Evolutionary conservation across 1,139 yeast species (phyloP).

Genomic region (Trichomonascaceae sp.): DNA sequence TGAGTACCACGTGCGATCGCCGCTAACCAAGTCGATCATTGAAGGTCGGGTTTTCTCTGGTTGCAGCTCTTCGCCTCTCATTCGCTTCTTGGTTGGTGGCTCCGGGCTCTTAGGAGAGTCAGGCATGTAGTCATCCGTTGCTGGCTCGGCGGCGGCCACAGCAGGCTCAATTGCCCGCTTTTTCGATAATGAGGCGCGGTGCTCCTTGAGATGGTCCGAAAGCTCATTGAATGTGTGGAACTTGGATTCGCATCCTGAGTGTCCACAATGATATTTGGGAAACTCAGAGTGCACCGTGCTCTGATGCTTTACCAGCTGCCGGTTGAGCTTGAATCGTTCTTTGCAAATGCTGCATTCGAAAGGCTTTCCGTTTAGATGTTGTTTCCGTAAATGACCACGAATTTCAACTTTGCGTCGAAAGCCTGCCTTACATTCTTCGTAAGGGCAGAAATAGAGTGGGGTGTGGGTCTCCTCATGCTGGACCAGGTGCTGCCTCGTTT

Average conservation of each 20-base stretch:
- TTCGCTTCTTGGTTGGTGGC: background rate
- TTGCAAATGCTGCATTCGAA: constrained; percentile 24
- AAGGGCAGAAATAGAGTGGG: constrained; percentile 49
- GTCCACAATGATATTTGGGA: constrained; percentile 34
- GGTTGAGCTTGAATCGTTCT: constrained; percentile 20
- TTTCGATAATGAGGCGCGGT: background rate
- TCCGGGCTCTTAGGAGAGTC: background rate
- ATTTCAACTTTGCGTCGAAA: constrained; percentile 73
- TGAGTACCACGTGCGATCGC: constrained; percentile 14
- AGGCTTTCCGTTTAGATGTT: constrained; percentile 32
- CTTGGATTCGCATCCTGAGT: constrained; percentile 46
- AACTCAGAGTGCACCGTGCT: constrained; percentile 19
- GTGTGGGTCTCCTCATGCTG: constrained; percentile 74
- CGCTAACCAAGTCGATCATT: background rate
- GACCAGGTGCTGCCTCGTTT: constrained; percentile 65
- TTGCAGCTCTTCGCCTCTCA: background rate
- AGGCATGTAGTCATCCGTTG: background rate
- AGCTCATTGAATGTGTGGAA: constrained; percentile 71
- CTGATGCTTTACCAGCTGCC: constrained; percentile 24
- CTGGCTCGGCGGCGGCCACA: background rate
- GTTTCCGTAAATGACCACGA: constrained; percentile 53
- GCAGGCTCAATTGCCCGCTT: too few relatives aligned
- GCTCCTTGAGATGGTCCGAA: constrained; percentile 57
- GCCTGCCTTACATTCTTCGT: constrained; percentile 47
- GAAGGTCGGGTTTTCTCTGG: background rate